phyloP scores from a whole-genome alignment of 106 monocot species.

The Hemerocallis citrina region DNA sequence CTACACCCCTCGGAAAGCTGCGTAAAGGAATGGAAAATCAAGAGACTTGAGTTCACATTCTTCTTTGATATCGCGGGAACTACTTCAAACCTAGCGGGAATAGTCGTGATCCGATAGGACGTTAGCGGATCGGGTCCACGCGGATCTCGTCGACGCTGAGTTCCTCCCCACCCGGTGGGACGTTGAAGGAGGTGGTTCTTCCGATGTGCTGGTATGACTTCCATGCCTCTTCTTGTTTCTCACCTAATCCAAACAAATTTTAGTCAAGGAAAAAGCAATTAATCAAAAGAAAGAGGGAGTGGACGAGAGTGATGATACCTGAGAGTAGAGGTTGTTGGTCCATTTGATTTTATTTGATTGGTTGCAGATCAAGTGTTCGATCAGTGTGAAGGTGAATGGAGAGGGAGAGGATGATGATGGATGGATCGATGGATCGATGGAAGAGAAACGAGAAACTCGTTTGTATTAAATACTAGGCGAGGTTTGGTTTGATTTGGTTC shows the following conservation, averaged over 20 bases:
- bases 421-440: no score
- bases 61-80: no score
- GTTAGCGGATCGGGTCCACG: constrained; percentile 47
- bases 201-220: constrained; percentile 41
- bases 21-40: no score
- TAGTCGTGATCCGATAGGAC: constrained; percentile 20
- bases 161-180: constrained; percentile 15
- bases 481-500: background rate
- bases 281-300: background rate
- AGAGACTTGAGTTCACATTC: no score
- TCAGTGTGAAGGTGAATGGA: background rate
- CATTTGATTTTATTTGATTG: background rate
- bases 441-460: no score
- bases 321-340: constrained; percentile 31
- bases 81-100: no score
- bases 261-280: background rate
- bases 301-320: constrained; percentile 9
- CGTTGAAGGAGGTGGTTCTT: constrained; percentile 30
- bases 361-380: constrained; percentile 3
- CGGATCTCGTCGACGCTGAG: constrained; percentile 57
- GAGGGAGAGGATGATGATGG: background rate
- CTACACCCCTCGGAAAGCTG: no score
- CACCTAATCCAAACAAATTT: background rate
- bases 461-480: background rate
- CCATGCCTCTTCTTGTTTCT: constrained; percentile 17